Conservation (phyloP, 306 rosid species). For the Comarum palustre region DNA sequence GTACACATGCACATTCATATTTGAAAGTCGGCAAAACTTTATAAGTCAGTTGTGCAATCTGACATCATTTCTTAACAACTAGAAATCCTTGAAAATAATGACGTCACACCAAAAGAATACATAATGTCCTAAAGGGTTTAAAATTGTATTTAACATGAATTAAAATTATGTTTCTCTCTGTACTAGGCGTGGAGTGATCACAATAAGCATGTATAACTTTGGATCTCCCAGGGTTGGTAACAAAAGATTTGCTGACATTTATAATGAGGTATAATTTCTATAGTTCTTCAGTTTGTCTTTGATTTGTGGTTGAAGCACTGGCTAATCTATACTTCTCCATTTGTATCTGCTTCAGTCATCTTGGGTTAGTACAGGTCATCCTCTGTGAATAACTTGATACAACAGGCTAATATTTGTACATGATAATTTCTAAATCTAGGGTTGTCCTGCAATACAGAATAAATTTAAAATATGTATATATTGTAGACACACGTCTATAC, state of each 20-base stretch:
- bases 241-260: conserved; percentile 79
- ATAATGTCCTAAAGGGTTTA: not conserved
- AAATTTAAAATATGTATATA: no score
- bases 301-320: conserved; percentile 17
- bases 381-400: not conserved
- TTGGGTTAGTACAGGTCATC: not conserved
- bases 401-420: not conserved
- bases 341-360: conserved; percentile 9
- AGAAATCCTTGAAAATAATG: not conserved
- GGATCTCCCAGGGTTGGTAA: conserved; percentile 99
- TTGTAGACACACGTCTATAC: no score
- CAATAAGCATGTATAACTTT: conserved; percentile 85
- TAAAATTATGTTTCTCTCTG: conserved; percentile 12
- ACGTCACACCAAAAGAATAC: not conserved
- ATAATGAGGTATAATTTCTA: conserved; percentile 63
- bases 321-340: conserved; percentile 1
- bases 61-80: not conserved
- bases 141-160: not conserved
- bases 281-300: conserved; percentile 9
- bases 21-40: not conserved
- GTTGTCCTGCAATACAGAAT: not conserved
- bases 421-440: not conserved
- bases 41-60: not conserved
- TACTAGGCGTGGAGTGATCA: conserved; percentile 61
- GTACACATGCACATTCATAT: not conserved